phyloP scores from a whole-genome alignment of 192 early-diverging fungal species.

The Blastocladiella britannica region DNA sequence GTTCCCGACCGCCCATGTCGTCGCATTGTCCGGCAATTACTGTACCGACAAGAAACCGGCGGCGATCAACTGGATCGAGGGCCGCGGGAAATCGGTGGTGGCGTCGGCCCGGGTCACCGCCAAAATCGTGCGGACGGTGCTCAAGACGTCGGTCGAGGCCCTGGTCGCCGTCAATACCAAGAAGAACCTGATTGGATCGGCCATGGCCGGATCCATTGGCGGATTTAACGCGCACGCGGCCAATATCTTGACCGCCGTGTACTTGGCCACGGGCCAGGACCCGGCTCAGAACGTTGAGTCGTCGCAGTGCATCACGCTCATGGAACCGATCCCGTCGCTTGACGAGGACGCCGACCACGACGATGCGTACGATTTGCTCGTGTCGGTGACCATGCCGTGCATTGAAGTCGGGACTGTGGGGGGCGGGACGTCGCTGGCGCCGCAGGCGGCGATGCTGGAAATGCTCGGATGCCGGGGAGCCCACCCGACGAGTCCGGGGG shows the following conservation, averaged over 20 bases:
- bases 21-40: constrained; percentile 77
- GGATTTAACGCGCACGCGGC: constrained; percentile 91
- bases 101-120: constrained; percentile 68
- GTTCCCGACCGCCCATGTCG: constrained; percentile 54
- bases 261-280: constrained; percentile 81
- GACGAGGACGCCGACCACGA: constrained; percentile 18
- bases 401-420: constrained; percentile 89
- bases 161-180: constrained; percentile 57
- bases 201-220: constrained; percentile 79
- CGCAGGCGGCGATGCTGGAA: constrained; percentile 71
- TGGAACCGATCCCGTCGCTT: constrained; percentile 37
- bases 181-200: constrained; percentile 84
- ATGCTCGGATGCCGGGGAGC: constrained; percentile 73
- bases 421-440: constrained; percentile 62
- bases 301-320: constrained; percentile 79
- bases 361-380: constrained; percentile 51
- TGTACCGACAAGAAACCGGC: constrained; percentile 94
- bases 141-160: constrained; percentile 66
- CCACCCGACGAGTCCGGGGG: constrained; percentile 50
- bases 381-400: constrained; percentile 81
- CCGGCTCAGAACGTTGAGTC: constrained; percentile 90
- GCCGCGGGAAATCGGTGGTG: constrained; percentile 81
- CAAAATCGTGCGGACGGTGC: constrained; percentile 47
- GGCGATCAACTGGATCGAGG: constrained; percentile 93
- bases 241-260: constrained; percentile 77